Evolutionary conservation across 768 basidiomycete genomes (phyloP), one percentile per base, ranked within the genome.

Genomic region (Gymnopilus junonius): DNA sequence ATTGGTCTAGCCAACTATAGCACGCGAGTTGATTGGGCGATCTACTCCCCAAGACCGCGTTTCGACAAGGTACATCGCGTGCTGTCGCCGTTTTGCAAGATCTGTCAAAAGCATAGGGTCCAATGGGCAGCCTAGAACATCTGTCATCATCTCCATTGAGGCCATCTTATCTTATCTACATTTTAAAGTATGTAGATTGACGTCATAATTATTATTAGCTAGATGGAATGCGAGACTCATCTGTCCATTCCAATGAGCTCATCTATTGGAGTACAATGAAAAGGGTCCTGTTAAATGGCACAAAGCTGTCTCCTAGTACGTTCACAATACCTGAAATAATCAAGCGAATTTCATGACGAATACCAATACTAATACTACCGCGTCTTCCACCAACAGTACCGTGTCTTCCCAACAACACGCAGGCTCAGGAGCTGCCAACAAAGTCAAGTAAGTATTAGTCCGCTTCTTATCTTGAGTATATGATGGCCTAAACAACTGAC

Each of bases 361-460:
- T 20, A 66, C 54, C 40, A 64, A 48, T 23, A 43, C 51, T 14
- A 63, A 48, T 21, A 65, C 20, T 39, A 61, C 45, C 14, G 39
- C 53, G 21, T 21, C 20, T 21, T 34, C 54, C 15, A n/a, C n/a
- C n/a, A n/a, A 40, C 35, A 35, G 29, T 29, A 46, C 56, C 27
- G 20, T 55, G 48, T 40, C 14, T n/a, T 39, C 62, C 8, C 54
- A 53, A 12, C 48, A 59, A 35, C 40, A 15, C 5, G 48, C 59
- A 11, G 69, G 69, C 6, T 64, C 65, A 25, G 46, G 43, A 4
- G 6, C 71, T 20, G 70, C 70, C 46, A 68, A 63, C 34, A 71
- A 64, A 61, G 34, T 73, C 27, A 71, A 67, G 73, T 75, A 57
- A 17, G 68, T 45, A 58, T 48, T 25, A 48, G 1, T 15, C 14